These are phyloP conservation scores for Gossypium gossypioides DNA, from an alignment of 441 rosid genomes.

Conservation along the genomic window DNA sequence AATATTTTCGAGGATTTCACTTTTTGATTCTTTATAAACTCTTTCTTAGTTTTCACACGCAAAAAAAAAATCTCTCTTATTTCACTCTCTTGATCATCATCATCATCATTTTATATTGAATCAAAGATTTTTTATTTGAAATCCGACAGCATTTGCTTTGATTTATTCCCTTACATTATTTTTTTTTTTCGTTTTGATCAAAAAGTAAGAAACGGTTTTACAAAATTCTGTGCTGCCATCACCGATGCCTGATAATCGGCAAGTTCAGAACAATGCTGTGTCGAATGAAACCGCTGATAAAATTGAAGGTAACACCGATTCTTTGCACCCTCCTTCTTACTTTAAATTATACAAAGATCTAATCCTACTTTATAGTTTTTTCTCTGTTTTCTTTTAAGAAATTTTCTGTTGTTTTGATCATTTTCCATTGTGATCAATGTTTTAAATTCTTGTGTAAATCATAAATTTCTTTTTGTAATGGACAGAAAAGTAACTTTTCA, in stretches of 20 bases:
- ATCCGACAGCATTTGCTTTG: conserved; percentile 8
- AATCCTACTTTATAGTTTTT: neutral
- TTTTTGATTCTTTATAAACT: conserved; percentile 19
- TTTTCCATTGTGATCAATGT: neutral
- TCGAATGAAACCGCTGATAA: conserved; percentile 50
- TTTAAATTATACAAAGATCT: neutral
- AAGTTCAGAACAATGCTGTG: conserved; percentile 41
- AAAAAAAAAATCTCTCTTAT: neutral
- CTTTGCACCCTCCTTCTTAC: neutral
- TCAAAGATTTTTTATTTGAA: conserved; percentile 12
- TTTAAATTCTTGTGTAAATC: neutral
- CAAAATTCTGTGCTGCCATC: conserved; percentile 17
- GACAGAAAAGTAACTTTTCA: neutral
- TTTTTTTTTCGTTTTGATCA: conserved; percentile 4
- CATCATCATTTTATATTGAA: conserved; percentile 6
- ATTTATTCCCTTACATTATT: neutral
- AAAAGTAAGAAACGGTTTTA: neutral
- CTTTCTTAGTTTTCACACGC: conserved; percentile 7
- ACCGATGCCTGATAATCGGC: conserved; percentile 58
- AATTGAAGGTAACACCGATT: conserved; percentile 36
- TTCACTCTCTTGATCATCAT: neutral
- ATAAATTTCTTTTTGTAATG: neutral
- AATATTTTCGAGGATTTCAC: conserved; percentile 29
- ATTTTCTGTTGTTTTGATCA: neutral
- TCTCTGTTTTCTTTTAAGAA: neutral